These are phyloP conservation scores for Saturnispora hagleri DNA, from an alignment of 805 yeast species.

Conservation along the genomic window DNA sequence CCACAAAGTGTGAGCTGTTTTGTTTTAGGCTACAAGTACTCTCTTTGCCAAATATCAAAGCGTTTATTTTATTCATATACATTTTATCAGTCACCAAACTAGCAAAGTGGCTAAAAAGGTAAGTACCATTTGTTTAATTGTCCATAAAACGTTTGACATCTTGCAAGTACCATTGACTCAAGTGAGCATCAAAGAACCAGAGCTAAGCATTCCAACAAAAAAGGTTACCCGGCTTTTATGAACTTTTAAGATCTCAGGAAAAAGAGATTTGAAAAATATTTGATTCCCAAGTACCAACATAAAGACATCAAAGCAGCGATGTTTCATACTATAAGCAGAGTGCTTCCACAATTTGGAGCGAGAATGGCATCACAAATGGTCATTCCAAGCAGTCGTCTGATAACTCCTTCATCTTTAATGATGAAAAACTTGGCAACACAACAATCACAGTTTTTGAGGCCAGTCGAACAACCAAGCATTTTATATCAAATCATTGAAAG, in stretches of 20 bases:
- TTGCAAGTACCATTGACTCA: no score
- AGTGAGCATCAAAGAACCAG: not conserved
- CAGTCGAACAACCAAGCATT: slow-evolving; percentile 1
- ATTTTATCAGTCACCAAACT: no score
- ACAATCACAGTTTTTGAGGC: slow-evolving; percentile 3
- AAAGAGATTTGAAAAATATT: not conserved
- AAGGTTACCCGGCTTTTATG: not conserved
- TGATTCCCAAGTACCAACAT: not conserved
- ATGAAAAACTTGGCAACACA: not conserved
- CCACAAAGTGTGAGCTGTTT: no score
- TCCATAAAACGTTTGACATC: no score
- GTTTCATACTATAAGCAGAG: slow-evolving; percentile 5
- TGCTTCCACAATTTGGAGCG: slow-evolving; percentile 6
- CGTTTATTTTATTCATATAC: no score
- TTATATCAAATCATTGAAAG: not conserved
- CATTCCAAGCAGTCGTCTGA: not conserved
- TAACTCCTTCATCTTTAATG: not conserved
- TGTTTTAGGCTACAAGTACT: no score
- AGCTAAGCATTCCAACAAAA: not conserved
- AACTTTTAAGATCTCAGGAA: not conserved
- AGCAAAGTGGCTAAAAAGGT: no score
- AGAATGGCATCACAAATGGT: slow-evolving; percentile 11
- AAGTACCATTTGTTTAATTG: no score
- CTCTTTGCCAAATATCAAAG: no score
- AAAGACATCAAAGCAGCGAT: not conserved